phyloP scores from a whole-genome alignment of 1,284 basidiomycete species.

The Pseudozyma thailandica region DNA sequence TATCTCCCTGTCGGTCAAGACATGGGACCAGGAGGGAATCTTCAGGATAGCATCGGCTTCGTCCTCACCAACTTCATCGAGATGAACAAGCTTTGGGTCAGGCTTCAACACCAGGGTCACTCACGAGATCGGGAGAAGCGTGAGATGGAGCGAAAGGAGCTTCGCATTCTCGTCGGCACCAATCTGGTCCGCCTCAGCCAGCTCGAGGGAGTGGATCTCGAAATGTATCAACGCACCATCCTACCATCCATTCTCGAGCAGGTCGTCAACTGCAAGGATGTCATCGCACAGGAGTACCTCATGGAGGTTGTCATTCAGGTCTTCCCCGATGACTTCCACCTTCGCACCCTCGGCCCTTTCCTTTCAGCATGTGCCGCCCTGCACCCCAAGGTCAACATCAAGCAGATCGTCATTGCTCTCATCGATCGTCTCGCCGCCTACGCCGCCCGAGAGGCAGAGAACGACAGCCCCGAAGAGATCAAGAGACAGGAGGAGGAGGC shows the following conservation, averaged over 20 bases:
- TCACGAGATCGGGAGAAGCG: constrained; percentile 67
- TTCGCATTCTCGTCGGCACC: constrained; percentile 67
- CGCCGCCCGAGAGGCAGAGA: constrained; percentile 65
- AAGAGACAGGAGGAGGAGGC: constrained; percentile 65
- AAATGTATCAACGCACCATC: constrained; percentile 63
- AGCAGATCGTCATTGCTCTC: constrained; percentile 66
- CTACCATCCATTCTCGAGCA: constrained; percentile 66
- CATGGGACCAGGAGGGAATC: constrained; percentile 61
- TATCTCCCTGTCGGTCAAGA: constrained; percentile 63
- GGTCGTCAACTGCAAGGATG: constrained; percentile 67
- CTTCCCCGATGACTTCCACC: constrained; percentile 68
- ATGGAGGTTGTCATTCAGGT: constrained; percentile 69
- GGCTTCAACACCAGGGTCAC: constrained; percentile 67
- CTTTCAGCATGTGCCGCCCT: constrained; percentile 66
- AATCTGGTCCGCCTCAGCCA: constrained; percentile 68
- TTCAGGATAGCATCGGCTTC: constrained; percentile 66
- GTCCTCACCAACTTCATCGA: constrained; percentile 68
- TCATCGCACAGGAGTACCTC: constrained; percentile 67
- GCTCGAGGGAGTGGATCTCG: constrained; percentile 66
- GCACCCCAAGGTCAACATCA: constrained; percentile 68
- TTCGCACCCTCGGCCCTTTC: constrained; percentile 64
- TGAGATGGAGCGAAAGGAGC: constrained; percentile 65
- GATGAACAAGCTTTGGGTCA: constrained; percentile 69
- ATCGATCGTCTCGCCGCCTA: constrained; percentile 67
- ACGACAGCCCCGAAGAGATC: constrained; percentile 64